Conservation (phyloP, 192 early-diverging fungal species). For the Entrophospora sp. region DNA sequence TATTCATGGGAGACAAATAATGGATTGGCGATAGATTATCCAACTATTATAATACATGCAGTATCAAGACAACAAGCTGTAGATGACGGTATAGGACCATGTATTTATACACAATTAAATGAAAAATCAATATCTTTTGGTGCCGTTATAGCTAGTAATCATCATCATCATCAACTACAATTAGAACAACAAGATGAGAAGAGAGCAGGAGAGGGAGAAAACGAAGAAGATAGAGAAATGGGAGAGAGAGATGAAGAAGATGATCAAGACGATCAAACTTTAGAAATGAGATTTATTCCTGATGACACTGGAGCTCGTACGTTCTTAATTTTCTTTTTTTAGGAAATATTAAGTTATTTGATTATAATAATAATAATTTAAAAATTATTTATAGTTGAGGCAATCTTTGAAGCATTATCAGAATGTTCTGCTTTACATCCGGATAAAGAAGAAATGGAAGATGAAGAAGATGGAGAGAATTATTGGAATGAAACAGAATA, state of each 20-base stretch:
- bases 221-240: slow-evolving; percentile 24
- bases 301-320: slow-evolving; percentile 42
- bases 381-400: slow-evolving; percentile 59
- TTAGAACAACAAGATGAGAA: not conserved
- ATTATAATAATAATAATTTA: too few species aligned
- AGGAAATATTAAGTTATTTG: too few species aligned
- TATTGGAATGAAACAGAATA: slow-evolving; percentile 9
- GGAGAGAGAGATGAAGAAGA: slow-evolving; percentile 24
- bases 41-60: slow-evolving; percentile 54
- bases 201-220: slow-evolving; percentile 16
- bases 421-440: slow-evolving; percentile 57
- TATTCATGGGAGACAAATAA: slow-evolving; percentile 28
- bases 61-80: slow-evolving; percentile 34
- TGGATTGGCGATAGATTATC: slow-evolving; percentile 50
- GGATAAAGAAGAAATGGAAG: slow-evolving; percentile 39
- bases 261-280: slow-evolving; percentile 32
- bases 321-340: too few species aligned
- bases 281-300: slow-evolving; percentile 49
- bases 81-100: slow-evolving; percentile 27
- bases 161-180: too few species aligned
- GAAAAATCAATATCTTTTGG: not conserved
- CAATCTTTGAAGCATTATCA: slow-evolving; percentile 49
- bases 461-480: slow-evolving; percentile 28
- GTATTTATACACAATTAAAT: slow-evolving; percentile 56
- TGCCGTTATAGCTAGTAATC: too few species aligned